These are phyloP conservation scores for Verbena officinalis DNA, from an alignment of 257 asterid species.

Conservation along the genomic window DNA sequence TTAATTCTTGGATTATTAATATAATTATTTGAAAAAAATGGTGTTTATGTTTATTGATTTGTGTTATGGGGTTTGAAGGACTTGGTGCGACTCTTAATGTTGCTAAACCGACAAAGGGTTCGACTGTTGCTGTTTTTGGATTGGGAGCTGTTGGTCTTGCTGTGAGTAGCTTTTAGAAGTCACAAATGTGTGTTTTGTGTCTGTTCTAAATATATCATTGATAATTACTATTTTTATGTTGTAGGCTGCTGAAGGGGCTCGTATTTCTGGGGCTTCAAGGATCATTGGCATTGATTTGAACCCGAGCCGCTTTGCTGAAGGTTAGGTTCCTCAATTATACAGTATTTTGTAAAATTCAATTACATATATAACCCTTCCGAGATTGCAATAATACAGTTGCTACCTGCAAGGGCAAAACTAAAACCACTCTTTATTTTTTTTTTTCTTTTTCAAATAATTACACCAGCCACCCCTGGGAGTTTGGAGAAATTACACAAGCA, in stretches of 20 bases:
- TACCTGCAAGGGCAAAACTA: too few species aligned
- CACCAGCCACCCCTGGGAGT: too few species aligned
- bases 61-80: constrained; percentile 37
- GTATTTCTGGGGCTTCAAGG: constrained; percentile 77
- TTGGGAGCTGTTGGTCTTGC: constrained; percentile 93
- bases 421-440: too few species aligned
- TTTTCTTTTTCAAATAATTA: too few species aligned
- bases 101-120: constrained; percentile 77
- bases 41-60: constrained; percentile 20
- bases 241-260: constrained; percentile 96
- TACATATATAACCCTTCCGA: too few species aligned
- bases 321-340: constrained; percentile 39
- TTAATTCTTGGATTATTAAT: neutral
- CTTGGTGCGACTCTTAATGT: constrained; percentile 82
- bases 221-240: neutral
- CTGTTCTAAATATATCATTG: neutral
- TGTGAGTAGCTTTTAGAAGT: constrained; percentile 44
- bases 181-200: neutral
- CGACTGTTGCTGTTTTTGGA: constrained; percentile 77
- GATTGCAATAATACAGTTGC: too few species aligned
- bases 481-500: too few species aligned
- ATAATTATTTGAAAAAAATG: too few species aligned
- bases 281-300: constrained; percentile 79
- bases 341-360: neutral
- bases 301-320: constrained; percentile 43